Evolutionary conservation across 352 stramenopile species (phyloP).

Genomic region (Globisporangium heterothallicum): DNA sequence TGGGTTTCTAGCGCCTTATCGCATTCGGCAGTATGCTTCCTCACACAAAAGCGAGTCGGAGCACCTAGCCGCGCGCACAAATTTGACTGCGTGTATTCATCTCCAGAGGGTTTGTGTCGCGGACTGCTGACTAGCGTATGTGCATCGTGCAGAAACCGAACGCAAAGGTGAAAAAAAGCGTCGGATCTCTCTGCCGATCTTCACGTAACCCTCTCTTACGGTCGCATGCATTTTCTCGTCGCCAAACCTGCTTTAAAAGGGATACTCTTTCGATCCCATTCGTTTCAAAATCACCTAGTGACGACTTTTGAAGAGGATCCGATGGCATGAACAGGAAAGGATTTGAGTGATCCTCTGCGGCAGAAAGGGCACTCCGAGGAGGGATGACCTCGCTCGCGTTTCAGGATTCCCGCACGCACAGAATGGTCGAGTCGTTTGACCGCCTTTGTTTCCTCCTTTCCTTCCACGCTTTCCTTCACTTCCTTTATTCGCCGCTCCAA

Average conservation of each 20-base stretch:
- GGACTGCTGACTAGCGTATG: too few species aligned
- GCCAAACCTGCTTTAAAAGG: neutral
- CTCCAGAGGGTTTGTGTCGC: too few species aligned
- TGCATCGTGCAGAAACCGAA: neutral
- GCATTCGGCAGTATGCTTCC: too few species aligned
- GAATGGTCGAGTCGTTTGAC: too few species aligned
- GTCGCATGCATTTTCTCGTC: neutral
- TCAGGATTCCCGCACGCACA: constrained; percentile 1
- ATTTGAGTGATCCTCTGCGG: neutral
- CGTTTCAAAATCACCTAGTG: constrained; percentile 3
- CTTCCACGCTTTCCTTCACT: constrained; percentile 13
- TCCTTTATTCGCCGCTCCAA: constrained; percentile 9
- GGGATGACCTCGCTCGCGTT: constrained; percentile 19
- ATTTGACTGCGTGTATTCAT: too few species aligned
- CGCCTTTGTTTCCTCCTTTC: constrained; percentile 3
- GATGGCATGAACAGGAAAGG: neutral
- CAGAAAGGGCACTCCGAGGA: constrained; percentile 9
- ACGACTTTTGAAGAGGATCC: too few species aligned
- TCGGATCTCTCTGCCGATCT: neutral
- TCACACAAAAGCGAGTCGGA: too few species aligned
- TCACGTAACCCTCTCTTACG: neutral
- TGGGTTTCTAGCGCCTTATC: too few species aligned
- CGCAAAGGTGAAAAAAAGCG: too few species aligned
- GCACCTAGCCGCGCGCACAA: too few species aligned
- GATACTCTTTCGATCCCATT: constrained; percentile 3